A percentile compares a stretch with the other conserved stretches of the same genome.
phyloP scores from a whole-genome alignment of 257 asterid species.

The Pogostemon cablin region DNA sequence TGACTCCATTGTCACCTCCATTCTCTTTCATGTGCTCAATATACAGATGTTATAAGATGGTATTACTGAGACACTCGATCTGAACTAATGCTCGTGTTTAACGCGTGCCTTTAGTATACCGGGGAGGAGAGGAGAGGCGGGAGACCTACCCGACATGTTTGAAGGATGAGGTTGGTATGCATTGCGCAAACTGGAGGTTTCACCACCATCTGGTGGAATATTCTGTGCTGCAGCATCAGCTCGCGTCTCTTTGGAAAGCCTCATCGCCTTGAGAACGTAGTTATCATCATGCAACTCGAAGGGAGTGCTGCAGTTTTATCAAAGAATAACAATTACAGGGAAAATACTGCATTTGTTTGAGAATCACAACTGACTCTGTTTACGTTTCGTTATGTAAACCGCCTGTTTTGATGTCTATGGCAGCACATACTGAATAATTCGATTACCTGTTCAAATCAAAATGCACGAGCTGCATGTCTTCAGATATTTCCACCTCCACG shows the following conservation, averaged over 20 bases:
- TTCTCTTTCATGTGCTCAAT: conserved; percentile 40
- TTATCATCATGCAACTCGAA: conserved; percentile 95
- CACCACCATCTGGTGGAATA: conserved; percentile 50
- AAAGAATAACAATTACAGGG: neutral
- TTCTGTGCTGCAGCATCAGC: conserved; percentile 37
- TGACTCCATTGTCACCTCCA: conserved; percentile 8
- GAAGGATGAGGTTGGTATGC: conserved; percentile 47
- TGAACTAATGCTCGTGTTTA: conserved; percentile 67
- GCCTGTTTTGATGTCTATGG: neutral
- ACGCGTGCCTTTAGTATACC: conserved; percentile 79
- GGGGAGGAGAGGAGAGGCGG: conserved; percentile 68
- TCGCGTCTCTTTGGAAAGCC: conserved; percentile 51
- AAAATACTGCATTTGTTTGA: too few relatives aligned
- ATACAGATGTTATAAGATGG: conserved; percentile 28
- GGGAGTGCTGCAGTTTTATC: conserved; percentile 68
- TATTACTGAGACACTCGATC: conserved; percentile 3
- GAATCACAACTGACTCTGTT: neutral
- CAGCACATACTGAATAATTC: neutral
- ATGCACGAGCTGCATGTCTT: conserved; percentile 97
- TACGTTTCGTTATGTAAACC: neutral
- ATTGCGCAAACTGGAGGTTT: conserved; percentile 57
- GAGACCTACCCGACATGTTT: conserved; percentile 46
- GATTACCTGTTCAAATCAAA: conserved; percentile 86
- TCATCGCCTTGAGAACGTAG: conserved; percentile 89
- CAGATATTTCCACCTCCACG: conserved; percentile 97